A percentile compares a stretch with the other conserved stretches of the same genome.
Evolutionary conservation across 352 stramenopile species (phyloP).

Genomic region (Blastocystis sp.): DNA sequence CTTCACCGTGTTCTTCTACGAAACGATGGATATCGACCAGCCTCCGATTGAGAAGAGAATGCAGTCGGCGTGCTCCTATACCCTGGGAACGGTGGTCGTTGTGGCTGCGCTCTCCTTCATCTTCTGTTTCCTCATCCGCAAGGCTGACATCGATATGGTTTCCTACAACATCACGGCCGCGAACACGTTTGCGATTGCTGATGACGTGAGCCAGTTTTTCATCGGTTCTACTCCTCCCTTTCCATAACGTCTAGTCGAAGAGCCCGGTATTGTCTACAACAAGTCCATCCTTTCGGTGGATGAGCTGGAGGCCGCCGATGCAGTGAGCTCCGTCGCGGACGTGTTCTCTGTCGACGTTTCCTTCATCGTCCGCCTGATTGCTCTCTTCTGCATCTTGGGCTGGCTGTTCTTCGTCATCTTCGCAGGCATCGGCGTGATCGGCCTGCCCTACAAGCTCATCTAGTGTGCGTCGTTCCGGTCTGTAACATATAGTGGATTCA

Average conservation of each 20-base stretch:
- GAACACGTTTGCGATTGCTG: conserved; percentile 33
- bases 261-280: background rate
- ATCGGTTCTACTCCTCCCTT: background rate
- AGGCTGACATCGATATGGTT: conserved; percentile 30
- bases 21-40: conserved; percentile 66
- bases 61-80: conserved; percentile 28
- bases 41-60: conserved; percentile 46
- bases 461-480: background rate
- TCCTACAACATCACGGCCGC: conserved; percentile 2
- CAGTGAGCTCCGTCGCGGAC: background rate
- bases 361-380: conserved; percentile 18
- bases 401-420: conserved; percentile 69
- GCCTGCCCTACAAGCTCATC: conserved; percentile 67
- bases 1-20: conserved; percentile 68
- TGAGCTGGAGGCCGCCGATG: conserved; percentile 11
- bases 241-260: conserved; percentile 34
- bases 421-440: conserved; percentile 59
- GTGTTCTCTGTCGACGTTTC: conserved; percentile 26
- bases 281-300: background rate
- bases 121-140: conserved; percentile 57
- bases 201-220: background rate
- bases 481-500: conserved; percentile 35
- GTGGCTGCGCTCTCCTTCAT: conserved; percentile 38
- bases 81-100: conserved; percentile 16
- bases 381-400: conserved; percentile 63